These are phyloP conservation scores for Globisporangium sylvaticum DNA, from an alignment of 352 stramenopile species.

Conservation along the genomic window DNA sequence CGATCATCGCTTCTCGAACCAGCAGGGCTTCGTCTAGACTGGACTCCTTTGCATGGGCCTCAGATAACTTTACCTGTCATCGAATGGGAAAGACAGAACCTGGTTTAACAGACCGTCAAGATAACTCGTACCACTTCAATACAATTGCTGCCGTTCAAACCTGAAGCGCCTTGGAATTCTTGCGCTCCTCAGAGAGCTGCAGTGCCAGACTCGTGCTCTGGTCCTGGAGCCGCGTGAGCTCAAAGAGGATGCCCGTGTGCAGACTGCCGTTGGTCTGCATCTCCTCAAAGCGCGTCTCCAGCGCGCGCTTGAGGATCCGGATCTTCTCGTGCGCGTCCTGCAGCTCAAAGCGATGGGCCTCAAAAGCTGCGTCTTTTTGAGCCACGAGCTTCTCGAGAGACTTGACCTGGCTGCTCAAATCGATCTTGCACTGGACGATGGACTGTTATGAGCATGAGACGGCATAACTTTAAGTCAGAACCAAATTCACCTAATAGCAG, in stretches of 20 bases:
- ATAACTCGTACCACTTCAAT: neutral
- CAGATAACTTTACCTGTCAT: slow-evolving; percentile 23
- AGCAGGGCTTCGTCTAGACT: slow-evolving; percentile 51
- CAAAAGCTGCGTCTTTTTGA: slow-evolving; percentile 22
- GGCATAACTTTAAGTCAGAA: neutral
- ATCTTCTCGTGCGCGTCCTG: slow-evolving; percentile 49
- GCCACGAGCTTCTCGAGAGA: slow-evolving; percentile 30
- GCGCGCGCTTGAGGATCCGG: slow-evolving; percentile 62
- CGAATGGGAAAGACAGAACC: neutral
- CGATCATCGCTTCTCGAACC: slow-evolving; percentile 46
- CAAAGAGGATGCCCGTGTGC: slow-evolving; percentile 71
- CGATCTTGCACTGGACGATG: slow-evolving; percentile 59
- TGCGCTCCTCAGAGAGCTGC: slow-evolving; percentile 60
- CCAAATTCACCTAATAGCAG: neutral
- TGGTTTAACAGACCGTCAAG: neutral
- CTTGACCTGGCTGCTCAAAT: slow-evolving; percentile 43
- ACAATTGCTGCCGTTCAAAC: neutral
- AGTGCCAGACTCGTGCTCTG: slow-evolving; percentile 50
- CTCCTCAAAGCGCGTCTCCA: slow-evolving; percentile 66
- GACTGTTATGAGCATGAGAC: slow-evolving; percentile 14
- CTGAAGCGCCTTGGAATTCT: slow-evolving; percentile 28
- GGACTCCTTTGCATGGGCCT: slow-evolving; percentile 25
- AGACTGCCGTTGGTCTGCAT: slow-evolving; percentile 65
- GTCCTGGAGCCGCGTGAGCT: slow-evolving; percentile 72
- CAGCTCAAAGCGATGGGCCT: slow-evolving; percentile 25